A percentile compares a stretch with the other conserved stretches of the same genome.
Conservation (phyloP, 2,329 filamentous ascomycete genomes). For the Trichoderma arundinaceum region DNA sequence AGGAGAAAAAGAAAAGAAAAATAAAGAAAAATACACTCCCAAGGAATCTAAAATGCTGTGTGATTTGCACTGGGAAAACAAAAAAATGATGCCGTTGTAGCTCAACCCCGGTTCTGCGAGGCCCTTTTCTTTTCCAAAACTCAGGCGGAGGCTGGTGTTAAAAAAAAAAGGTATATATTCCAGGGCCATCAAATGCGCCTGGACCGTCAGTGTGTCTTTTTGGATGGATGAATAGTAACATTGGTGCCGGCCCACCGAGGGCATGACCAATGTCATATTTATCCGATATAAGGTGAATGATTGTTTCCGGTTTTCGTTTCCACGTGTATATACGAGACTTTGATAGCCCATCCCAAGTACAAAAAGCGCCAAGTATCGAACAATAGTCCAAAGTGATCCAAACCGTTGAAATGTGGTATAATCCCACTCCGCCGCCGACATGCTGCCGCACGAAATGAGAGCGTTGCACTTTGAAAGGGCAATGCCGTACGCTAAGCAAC, state of each 20-base stretch:
- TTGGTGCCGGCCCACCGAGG: neutral
- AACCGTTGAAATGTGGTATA: conserved; percentile 38
- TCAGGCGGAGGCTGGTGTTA: conserved; percentile 13
- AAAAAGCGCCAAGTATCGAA: conserved; percentile 39
- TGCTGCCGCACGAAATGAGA: conserved; percentile 35
- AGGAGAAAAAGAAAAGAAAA: conserved; percentile 34
- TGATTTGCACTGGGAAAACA: conserved; percentile 4
- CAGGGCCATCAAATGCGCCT: conserved; percentile 17
- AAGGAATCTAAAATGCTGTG: conserved; percentile 14
- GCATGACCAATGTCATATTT: conserved; percentile 53
- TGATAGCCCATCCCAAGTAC: conserved; percentile 41
- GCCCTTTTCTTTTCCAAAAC: conserved; percentile 28
- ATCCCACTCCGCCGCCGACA: conserved; percentile 38
- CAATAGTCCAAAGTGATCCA: conserved; percentile 44
- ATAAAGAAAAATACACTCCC: conserved; percentile 36
- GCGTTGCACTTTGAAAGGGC: neutral
- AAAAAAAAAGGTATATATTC: conserved; percentile 25
- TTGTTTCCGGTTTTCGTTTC: conserved; percentile 39
- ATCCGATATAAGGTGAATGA: conserved; percentile 47
- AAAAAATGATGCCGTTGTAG: conserved; percentile 10
- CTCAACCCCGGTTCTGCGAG: conserved; percentile 22
- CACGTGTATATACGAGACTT: conserved; percentile 44
- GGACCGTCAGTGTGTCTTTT: neutral
- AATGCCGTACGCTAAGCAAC: conserved; percentile 9
- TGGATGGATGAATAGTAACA: neutral